Evolutionary conservation across 2,329 filamentous ascomycete species (phyloP), one percentile per base, ranked within the genome.

Genomic region (Byssoonygena ceratinophila): DNA sequence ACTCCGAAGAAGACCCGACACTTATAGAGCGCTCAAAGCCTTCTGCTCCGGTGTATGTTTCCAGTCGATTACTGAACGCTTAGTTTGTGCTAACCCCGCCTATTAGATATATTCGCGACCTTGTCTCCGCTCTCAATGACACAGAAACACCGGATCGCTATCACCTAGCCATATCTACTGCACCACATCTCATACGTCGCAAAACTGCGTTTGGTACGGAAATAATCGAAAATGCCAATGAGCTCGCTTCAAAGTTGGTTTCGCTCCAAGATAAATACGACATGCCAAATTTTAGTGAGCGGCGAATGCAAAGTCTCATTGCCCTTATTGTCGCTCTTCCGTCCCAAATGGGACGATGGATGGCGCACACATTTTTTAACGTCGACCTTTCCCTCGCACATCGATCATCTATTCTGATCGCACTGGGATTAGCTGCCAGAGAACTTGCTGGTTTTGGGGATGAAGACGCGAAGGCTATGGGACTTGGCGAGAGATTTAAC

Each of bases 1-100:
- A 98, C 64, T 91, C 88, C 0, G 89, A 96, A 53, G 90, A 96
- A 34, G 94, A 98, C 60, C 84, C 92, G 4, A 94, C 89, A 0
- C 73, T 95, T 16, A 78, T 97, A 45, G 83, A 85, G 53, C 79
- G 90, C 12, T 83, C 92, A 67, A 96, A 92, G 60, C 80, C 84
- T 20, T 85, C 80, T 54, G 79, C 88, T 0, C 92, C 92, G 1
- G 89, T 98, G 63, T 77, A 70, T 64, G 72, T 70, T 22, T 51
- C 12, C 54, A 54, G 23, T 49, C 54, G 29, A 49, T 32, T 14
- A 1, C 27, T 12, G 31, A 4, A 4, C 27, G 12, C 41, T 14
- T n/a, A 2, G 9, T 6, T 12, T 40, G 53, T 46, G 54, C 58
- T 59, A 53, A 60, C 47, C 37, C 1, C 56, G 23, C n/a, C 29